Evolutionary conservation across 2,329 filamentous ascomycete genomes (phyloP).

Genomic region (Tolypocladium pustulatum): DNA sequence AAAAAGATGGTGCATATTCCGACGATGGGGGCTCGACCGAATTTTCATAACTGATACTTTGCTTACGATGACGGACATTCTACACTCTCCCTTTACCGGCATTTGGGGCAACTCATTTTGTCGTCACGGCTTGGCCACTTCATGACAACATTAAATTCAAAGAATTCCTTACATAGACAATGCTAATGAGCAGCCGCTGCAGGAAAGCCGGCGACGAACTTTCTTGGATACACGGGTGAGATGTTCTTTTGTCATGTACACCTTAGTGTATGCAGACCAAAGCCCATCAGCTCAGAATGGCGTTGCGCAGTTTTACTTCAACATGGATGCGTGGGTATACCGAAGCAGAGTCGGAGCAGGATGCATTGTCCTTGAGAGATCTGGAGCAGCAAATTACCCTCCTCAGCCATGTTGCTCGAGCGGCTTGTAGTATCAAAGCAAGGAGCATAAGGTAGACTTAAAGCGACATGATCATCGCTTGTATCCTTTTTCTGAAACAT

Average conservation of each 20-base stretch:
- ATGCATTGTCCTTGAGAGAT: not conserved
- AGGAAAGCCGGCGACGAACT: not conserved
- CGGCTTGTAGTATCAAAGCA: not conserved
- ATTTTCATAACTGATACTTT: not conserved
- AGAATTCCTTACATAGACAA: not conserved
- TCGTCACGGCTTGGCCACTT: not conserved
- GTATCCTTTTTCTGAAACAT: not conserved
- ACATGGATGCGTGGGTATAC: no score
- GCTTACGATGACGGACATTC: not conserved
- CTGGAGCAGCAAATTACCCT: not conserved
- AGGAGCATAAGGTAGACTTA: not conserved
- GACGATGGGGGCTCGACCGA: not conserved
- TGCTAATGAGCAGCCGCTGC: not conserved
- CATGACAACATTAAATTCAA: not conserved
- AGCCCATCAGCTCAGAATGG: not conserved
- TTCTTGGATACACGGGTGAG: not conserved
- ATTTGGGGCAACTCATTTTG: not conserved
- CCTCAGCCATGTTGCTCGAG: not conserved
- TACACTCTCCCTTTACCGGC: not conserved
- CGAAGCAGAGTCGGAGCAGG: not conserved
- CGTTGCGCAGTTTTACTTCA: not conserved
- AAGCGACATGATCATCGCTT: not conserved
- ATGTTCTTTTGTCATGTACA: not conserved
- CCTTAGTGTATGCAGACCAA: not conserved
- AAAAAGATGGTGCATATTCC: not conserved